Evolutionary conservation across 768 basidiomycete species (phyloP).

Genomic region (Phanerochaete sordida): DNA sequence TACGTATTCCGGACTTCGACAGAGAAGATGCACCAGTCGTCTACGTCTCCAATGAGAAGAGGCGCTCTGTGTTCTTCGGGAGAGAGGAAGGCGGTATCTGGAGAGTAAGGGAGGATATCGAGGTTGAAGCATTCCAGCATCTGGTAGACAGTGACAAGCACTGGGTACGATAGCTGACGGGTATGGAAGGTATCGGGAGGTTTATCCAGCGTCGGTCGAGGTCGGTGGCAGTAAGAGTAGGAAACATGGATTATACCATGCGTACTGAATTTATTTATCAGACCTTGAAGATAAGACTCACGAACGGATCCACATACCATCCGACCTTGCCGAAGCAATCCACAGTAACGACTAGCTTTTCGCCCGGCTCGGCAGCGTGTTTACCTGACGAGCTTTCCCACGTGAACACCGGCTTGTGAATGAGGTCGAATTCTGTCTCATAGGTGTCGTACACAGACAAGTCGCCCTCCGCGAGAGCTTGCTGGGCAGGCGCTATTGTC

Average conservation of each 20-base stretch:
- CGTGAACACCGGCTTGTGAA: constrained; percentile 75
- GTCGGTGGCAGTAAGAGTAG: constrained; percentile 68
- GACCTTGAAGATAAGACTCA: not conserved
- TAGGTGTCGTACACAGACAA: constrained; percentile 83
- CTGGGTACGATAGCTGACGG: constrained; percentile 83
- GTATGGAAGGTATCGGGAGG: constrained; percentile 67
- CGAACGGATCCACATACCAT: constrained; percentile 75
- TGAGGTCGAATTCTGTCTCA: constrained; percentile 82
- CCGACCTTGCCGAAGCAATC: constrained; percentile 86
- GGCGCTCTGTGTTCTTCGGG: constrained; percentile 21
- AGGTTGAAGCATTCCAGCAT: constrained; percentile 87
- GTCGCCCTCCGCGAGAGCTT: constrained; percentile 74
- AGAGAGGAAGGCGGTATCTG: constrained; percentile 14
- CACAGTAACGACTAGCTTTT: constrained; percentile 64
- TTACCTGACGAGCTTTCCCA: constrained; percentile 51
- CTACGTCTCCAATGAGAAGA: constrained; percentile 44
- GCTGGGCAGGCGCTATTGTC: constrained; percentile 72
- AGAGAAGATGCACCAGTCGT: constrained; percentile 82
- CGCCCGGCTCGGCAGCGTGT: constrained; percentile 65
- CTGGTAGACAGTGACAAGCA: constrained; percentile 92
- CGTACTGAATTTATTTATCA: constrained; percentile 42
- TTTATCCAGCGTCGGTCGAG: constrained; percentile 25
- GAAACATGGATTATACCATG: constrained; percentile 79
- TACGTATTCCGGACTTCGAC: constrained; percentile 92
- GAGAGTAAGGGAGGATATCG: constrained; percentile 71